Evolutionary conservation across 1,139 yeast genomes (phyloP).

Genomic region (Arxiozyma heterogenica): DNA sequence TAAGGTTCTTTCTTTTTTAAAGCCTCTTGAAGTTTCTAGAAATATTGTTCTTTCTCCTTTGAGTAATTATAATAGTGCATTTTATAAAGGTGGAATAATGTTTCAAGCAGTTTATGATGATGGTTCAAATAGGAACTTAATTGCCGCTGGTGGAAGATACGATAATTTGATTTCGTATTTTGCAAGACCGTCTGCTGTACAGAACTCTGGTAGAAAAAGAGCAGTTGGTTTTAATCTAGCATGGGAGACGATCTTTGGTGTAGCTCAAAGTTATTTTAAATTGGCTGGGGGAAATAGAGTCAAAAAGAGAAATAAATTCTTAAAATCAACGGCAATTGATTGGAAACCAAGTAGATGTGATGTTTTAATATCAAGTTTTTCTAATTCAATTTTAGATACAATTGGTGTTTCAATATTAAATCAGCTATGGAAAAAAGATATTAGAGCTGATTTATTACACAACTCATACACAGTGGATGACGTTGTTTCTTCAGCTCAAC

Average conservation of each 20-base stretch:
- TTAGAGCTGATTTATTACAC: slow-evolving; percentile 61
- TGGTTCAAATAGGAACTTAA: slow-evolving; percentile 34
- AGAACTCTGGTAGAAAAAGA: slow-evolving; percentile 37
- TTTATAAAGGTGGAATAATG: slow-evolving; percentile 75
- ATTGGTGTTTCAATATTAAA: slow-evolving; percentile 56
- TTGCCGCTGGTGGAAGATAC: slow-evolving; percentile 92
- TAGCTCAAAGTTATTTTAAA: slow-evolving; percentile 40
- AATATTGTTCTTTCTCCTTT: slow-evolving; percentile 55
- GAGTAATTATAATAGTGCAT: slow-evolving; percentile 70
- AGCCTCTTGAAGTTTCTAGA: slow-evolving; percentile 49
- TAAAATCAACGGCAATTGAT: slow-evolving; percentile 32
- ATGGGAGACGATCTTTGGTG: slow-evolving; percentile 47
- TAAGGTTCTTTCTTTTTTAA: slow-evolving; percentile 46
- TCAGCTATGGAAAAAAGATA: slow-evolving; percentile 58
- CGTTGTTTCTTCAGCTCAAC: slow-evolving; percentile 50
- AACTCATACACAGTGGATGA: slow-evolving; percentile 57
- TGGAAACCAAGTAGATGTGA: slow-evolving; percentile 61
- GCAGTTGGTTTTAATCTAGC: slow-evolving; percentile 84
- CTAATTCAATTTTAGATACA: slow-evolving; percentile 40
- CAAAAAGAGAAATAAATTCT: slow-evolving; percentile 31
- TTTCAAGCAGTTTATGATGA: slow-evolving; percentile 72
- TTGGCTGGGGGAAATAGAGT: slow-evolving; percentile 29
- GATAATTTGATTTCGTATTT: slow-evolving; percentile 60
- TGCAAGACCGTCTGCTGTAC: slow-evolving; percentile 41
- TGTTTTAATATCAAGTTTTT: slow-evolving; percentile 64